phyloP scores from a whole-genome alignment of 2,329 filamentous ascomycete genomes.

The Venturiaceae sp. region DNA sequence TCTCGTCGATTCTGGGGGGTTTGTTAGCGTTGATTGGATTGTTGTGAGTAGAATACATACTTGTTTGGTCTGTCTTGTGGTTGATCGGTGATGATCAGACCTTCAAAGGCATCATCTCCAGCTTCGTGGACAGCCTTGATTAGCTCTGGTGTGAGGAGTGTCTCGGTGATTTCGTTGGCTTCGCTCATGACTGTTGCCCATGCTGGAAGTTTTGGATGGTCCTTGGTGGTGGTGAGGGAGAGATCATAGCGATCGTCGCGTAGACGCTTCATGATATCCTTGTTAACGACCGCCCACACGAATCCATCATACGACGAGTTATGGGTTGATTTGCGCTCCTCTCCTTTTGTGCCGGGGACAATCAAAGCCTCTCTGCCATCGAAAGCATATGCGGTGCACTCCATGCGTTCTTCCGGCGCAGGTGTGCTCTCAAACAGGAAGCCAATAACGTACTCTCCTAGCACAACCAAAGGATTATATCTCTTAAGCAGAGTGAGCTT shows the following conservation, averaged over 20 bases:
- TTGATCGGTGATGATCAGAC: conserved; percentile 82
- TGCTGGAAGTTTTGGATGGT: conserved; percentile 75
- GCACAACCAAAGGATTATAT: conserved; percentile 65
- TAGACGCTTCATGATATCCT: conserved; percentile 81
- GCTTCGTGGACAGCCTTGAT: conserved; percentile 68
- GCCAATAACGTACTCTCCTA: conserved; percentile 58
- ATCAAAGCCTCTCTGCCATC: conserved; percentile 81
- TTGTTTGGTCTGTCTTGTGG: conserved; percentile 77
- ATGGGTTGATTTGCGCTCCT: conserved; percentile 49
- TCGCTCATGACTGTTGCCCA: conserved; percentile 97
- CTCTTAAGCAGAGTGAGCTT: conserved; percentile 74
- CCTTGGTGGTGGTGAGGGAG: conserved; percentile 86
- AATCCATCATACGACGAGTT: conserved; percentile 74
- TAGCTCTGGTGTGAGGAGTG: conserved; percentile 78
- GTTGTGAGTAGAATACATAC: conserved; percentile 39
- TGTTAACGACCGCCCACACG: conserved; percentile 92
- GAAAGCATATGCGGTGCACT: conserved; percentile 76
- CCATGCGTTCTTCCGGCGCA: conserved; percentile 60
- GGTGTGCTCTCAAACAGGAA: conserved; percentile 74
- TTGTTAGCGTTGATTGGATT: neutral
- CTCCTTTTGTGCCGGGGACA: conserved; percentile 51
- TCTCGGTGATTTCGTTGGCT: conserved; percentile 86
- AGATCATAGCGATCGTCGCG: conserved; percentile 92
- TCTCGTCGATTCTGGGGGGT: conserved; percentile 65
- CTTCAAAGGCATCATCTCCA: conserved; percentile 73